Evolutionary conservation across 345 rosid genomes (phyloP), one percentile per base, ranked within the genome.

Genomic region (sweet orange (Citrus sinensis)): DNA sequence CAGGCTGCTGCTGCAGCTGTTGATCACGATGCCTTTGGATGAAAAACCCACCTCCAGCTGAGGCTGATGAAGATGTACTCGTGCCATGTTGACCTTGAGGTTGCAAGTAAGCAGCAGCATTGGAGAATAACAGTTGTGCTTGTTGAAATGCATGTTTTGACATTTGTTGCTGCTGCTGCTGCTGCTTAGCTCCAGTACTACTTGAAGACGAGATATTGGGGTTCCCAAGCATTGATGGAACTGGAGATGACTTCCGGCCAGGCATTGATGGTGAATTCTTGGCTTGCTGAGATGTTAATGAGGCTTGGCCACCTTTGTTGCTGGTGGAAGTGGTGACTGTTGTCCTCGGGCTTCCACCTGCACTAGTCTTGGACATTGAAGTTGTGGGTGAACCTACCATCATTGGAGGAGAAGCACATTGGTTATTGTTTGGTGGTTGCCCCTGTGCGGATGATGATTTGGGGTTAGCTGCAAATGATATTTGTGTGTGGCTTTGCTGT

Each of bases 271-370:
- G 88, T 2, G 91, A 83, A 79, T 83, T 91, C 88, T 92, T 96
- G 7, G 81, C 79, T 70, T 90, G 97, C 82, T 92, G 98, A 40
- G 94, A 83, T 35, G 95, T 84, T 40, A 91, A 76, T 2, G 85
- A 87, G 76, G 89, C 85, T 80, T 92, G 99, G 60, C 90, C 91
- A 73, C 84, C 80, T 82, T 93, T 97, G 83, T 90, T 92, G 76
- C 83, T 86, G 0, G 90, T 78, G 34, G 97, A 88, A 9, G 89
- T 75, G 10, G 95, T 85, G 65, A 88, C 79, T 27, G 88, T 86
- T 64, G 97, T 92, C 82, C 95, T 88, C 27, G 98, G 99, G 82
- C 98, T 94, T 71, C 97, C 99, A 60, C 98, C 90, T 7, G 95
- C 87, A 69, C 93, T 49, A 64, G 70, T 88, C 84, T 93, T 94